Percentiles rank a stretch among this genome's conserved stretches.
Evolutionary conservation across 2,329 filamentous ascomycete species (phyloP).

Genomic region (Cercospora sojina): DNA sequence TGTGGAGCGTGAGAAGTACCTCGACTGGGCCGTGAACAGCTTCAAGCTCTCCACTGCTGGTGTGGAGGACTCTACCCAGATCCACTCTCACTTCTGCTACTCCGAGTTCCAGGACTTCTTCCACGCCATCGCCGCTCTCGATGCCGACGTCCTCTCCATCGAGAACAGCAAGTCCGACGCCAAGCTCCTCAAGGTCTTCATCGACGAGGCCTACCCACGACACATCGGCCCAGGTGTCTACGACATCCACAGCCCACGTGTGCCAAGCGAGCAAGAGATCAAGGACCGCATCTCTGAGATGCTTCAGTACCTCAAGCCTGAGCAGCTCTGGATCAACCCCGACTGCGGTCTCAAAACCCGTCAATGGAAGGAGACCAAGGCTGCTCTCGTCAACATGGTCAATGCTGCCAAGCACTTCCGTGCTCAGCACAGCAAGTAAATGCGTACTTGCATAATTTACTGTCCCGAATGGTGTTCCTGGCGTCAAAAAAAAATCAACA

Average conservation of each 20-base stretch:
- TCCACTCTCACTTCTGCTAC: slow-evolving; percentile 99
- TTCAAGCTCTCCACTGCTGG: slow-evolving; percentile 95
- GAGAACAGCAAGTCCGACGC: slow-evolving; percentile 99
- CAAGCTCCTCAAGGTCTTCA: slow-evolving; percentile 98
- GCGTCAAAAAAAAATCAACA: slow-evolving; percentile 9
- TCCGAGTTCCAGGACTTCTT: slow-evolving; percentile 99
- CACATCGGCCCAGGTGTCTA: slow-evolving; percentile 98
- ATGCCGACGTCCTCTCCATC: slow-evolving; percentile 97
- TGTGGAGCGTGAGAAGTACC: slow-evolving; percentile 93
- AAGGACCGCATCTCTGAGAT: slow-evolving; percentile 97
- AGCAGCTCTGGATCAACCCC: slow-evolving; percentile 99
- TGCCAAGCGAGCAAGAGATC: slow-evolving; percentile 97
- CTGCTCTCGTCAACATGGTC: slow-evolving; percentile 93
- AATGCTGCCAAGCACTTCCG: slow-evolving; percentile 97
- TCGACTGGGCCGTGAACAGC: slow-evolving; percentile 94
- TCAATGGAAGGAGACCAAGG: slow-evolving; percentile 98
- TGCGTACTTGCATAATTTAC: slow-evolving; percentile 11
- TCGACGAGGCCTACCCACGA: slow-evolving; percentile 93
- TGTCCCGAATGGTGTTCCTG: slow-evolving; percentile 11
- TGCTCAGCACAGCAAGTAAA: slow-evolving; percentile 50
- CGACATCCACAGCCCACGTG: slow-evolving; percentile 98
- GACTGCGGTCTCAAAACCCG: slow-evolving; percentile 99
- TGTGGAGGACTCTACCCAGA: slow-evolving; percentile 94
- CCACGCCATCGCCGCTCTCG: slow-evolving; percentile 97
- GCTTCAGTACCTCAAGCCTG: slow-evolving; percentile 91